phyloP scores from a whole-genome alignment of 2,329 filamentous ascomycete genomes.

The Botrytis fabae region DNA sequence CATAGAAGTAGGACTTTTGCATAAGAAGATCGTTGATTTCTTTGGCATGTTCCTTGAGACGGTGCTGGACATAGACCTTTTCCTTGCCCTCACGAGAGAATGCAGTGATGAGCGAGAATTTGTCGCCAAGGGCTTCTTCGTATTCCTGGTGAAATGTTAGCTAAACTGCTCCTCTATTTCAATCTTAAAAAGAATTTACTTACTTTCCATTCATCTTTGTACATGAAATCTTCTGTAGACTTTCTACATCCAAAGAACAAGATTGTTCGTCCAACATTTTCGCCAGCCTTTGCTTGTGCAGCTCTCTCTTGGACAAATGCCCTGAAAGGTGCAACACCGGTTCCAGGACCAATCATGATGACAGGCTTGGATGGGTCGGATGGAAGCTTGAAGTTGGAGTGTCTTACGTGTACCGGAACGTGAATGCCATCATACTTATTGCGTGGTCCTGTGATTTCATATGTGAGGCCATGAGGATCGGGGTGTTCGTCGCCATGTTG shows the following conservation, averaged over 20 bases:
- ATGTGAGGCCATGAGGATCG: conserved; percentile 80
- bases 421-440: conserved; percentile 98
- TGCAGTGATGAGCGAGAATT: conserved; percentile 86
- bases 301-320: conserved; percentile 93
- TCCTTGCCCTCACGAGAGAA: conserved; percentile 87
- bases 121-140: conserved; percentile 79
- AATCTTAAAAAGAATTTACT: conserved; percentile 43
- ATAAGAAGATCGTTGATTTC: conserved; percentile 85
- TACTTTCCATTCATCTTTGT: conserved; percentile 90
- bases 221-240: conserved; percentile 85
- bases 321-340: conserved; percentile 94
- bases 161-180: conserved; percentile 22
- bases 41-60: conserved; percentile 77
- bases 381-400: conserved; percentile 98
- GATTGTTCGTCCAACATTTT: conserved; percentile 81
- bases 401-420: conserved; percentile 91
- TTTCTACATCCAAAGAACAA: conserved; percentile 96
- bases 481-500: conserved; percentile 85
- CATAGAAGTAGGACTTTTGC: conserved; percentile 92
- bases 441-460: conserved; percentile 82
- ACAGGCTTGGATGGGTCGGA: conserved; percentile 92
- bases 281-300: conserved; percentile 75
- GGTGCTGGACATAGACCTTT: conserved; percentile 97
- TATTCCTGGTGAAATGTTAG: conserved; percentile 62
- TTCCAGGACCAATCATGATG: conserved; percentile 95